Evolutionary conservation across 345 rosid genomes (phyloP), one percentile per base, ranked within the genome.

Genomic region (Hibiscus syriacus): DNA sequence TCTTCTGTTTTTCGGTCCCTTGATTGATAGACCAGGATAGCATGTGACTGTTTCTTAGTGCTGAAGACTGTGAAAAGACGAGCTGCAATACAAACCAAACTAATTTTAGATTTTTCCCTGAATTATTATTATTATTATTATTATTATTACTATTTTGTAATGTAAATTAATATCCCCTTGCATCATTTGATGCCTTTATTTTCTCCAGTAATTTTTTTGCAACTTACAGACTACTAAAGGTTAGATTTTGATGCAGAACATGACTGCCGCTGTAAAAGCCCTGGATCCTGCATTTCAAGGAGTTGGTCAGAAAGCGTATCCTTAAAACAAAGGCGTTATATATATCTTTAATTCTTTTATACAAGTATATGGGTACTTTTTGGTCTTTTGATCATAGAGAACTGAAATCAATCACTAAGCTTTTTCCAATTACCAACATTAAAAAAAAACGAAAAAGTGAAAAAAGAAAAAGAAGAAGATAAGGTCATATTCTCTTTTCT

Each of bases 251-350:
- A 45, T 32, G 52, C 49, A 53, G 58, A 73, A 45, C n/a, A 94
- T 94, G 99, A 84, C 97, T 76, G 81, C 80, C 76, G 77, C 98
- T 58, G 52, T 84, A 30, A 91, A 94, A 81, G 81, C 78, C 60
- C 68, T 88, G 78, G 99, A 94, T 81, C 98, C 99, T 72, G 93
- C 99, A 54, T 94, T 94, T 76, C 98, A 89, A 72, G 96, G 96
- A 78, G 88, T 72, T 52, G 99, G 99, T 22, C 97, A 91, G 81
- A 92, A 86, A 87, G 74, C 75, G 98, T 94, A 94, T 89, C 90
- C 96, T 86, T 75, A 58, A 19, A 48, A 26, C 6, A 32, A 68
- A 10, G 26, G 65, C 10, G 30, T 65, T 55, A 22, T 41, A 41
- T 41, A 34, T 59, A 27, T 27, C 8, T 34, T 30, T 30, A 30